These are phyloP conservation scores for Zygoascus bituminiphila DNA, from an alignment of 805 yeast species.

Conservation along the genomic window DNA sequence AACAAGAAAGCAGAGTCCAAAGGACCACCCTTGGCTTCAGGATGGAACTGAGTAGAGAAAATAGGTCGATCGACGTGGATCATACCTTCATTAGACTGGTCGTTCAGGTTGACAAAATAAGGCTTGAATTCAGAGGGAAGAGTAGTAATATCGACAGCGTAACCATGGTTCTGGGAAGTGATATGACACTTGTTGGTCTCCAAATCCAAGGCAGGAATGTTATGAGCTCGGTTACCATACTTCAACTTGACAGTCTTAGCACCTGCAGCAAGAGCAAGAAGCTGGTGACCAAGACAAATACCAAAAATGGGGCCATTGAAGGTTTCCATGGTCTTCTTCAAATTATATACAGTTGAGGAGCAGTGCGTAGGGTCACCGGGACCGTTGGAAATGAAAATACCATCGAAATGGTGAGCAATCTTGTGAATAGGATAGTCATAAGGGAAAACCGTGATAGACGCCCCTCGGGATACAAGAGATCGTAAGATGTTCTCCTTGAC, in stretches of 20 bases:
- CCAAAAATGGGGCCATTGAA: slow-evolving; percentile 87
- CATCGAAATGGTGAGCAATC: slow-evolving; percentile 87
- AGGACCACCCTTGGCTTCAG: slow-evolving; percentile 99
- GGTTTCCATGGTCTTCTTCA: slow-evolving; percentile 60
- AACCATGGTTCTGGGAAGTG: slow-evolving; percentile 98
- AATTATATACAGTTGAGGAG: slow-evolving; percentile 62
- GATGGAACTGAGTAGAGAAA: slow-evolving; percentile 96
- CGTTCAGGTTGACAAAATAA: slow-evolving; percentile 88
- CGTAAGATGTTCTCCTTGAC: slow-evolving; percentile 95
- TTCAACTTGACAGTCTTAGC: slow-evolving; percentile 88
- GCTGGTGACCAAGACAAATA: slow-evolving; percentile 95
- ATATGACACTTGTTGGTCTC: slow-evolving; percentile 91
- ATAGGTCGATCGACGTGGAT: slow-evolving; percentile 79
- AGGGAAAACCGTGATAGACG: slow-evolving; percentile 93
- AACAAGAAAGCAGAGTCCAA: slow-evolving; percentile 84
- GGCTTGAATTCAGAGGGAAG: slow-evolving; percentile 73
- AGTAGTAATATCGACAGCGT: slow-evolving; percentile 82
- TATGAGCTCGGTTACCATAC: slow-evolving; percentile 98
- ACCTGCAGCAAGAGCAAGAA: slow-evolving; percentile 90
- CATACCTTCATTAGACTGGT: slow-evolving; percentile 97
- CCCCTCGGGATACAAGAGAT: slow-evolving; percentile 90
- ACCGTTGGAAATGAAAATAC: slow-evolving; percentile 89
- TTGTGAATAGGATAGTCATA: slow-evolving; percentile 89
- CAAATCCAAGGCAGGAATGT: slow-evolving; percentile 90
- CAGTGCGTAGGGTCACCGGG: slow-evolving; percentile 98